A percentile compares a stretch with the other conserved stretches of the same genome.
Evolutionary conservation across 371 early-diverging fungal genomes (phyloP).

Genomic region (Apophysomyces ossiformis): DNA sequence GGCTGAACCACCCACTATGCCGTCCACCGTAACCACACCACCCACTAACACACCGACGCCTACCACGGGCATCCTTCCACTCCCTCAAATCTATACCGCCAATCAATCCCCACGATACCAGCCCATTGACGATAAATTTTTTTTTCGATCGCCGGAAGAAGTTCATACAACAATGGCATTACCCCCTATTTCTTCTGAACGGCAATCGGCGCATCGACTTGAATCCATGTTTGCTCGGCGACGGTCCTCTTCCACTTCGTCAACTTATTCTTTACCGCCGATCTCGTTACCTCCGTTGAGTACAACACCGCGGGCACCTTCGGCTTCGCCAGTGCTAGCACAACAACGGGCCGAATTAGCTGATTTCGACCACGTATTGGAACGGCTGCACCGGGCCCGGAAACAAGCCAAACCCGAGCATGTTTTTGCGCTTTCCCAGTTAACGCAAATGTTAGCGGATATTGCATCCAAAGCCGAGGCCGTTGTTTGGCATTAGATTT

Average conservation of each 20-base stretch:
- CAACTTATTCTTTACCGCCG: conserved; percentile 20
- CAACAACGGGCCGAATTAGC: conserved; percentile 4
- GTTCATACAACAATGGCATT: conserved; percentile 18
- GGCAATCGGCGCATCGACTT: conserved; percentile 1
- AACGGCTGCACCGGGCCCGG: conserved; percentile 16
- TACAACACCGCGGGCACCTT: not conserved
- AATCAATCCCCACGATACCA: conserved; percentile 11
- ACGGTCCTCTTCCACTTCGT: conserved; percentile 3
- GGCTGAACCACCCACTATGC: conserved; percentile 10
- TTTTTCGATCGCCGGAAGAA: conserved; percentile 14
- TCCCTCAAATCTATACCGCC: conserved; percentile 9
- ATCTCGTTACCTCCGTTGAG: conserved; percentile 20
- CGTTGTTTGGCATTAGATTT: conserved; percentile 8
- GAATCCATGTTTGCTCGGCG: conserved; percentile 10
- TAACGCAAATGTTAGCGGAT: conserved; percentile 15
- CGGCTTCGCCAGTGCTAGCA: conserved; percentile 2
- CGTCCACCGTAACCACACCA: conserved; percentile 12
- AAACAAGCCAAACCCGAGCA: conserved; percentile 16
- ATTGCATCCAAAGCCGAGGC: conserved; percentile 19
- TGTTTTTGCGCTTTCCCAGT: conserved; percentile 14
- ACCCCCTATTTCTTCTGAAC: conserved; percentile 17
- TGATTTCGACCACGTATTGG: conserved; percentile 24
- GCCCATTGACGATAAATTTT: not conserved
- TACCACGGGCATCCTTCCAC: not conserved
- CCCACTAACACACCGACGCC: not conserved